Percentiles rank a stretch among this genome's conserved stretches.
Conservation (phyloP, 495 filamentous ascomycete genomes). For the Halenospora varia region DNA sequence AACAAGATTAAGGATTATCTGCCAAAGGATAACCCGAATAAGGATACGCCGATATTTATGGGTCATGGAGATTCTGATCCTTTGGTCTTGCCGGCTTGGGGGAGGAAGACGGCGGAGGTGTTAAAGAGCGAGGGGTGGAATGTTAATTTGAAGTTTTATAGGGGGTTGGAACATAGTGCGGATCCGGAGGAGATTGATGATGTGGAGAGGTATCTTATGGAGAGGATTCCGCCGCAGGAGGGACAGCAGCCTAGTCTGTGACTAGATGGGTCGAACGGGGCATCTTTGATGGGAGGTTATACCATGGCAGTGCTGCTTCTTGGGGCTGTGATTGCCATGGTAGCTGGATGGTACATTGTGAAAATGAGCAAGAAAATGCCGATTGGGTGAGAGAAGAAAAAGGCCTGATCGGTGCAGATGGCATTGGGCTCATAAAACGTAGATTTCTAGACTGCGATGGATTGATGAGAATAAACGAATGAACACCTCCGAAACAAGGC, state of each 20-base stretch:
- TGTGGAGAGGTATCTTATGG: conserved; percentile 69
- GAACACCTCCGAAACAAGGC: too few relatives aligned
- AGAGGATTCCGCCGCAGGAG: conserved; percentile 51
- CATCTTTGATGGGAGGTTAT: background rate
- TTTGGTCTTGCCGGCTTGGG: conserved; percentile 66
- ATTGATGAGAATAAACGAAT: too few relatives aligned
- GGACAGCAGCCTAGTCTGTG: conserved; percentile 27
- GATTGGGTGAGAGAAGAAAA: background rate
- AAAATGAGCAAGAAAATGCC: background rate
- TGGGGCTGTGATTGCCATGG: background rate
- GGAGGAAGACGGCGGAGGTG: conserved; percentile 55
- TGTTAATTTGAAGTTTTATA: conserved; percentile 76
- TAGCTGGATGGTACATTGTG: background rate
- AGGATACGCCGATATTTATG: conserved; percentile 81
- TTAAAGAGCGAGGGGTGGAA: conserved; percentile 64
- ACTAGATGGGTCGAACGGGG: conserved; percentile 20
- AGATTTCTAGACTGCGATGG: too few relatives aligned
- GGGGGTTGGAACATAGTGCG: conserved; percentile 71
- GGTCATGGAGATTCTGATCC: conserved; percentile 75
- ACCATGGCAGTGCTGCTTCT: background rate
- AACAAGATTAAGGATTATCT: conserved; percentile 64
- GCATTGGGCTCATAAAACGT: too few relatives aligned
- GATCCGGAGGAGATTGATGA: conserved; percentile 77
- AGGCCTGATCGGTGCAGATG: too few relatives aligned
- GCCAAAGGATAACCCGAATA: conserved; percentile 63